phyloP scores from a whole-genome alignment of 129 eudicot species.

The Tagetes erecta region DNA sequence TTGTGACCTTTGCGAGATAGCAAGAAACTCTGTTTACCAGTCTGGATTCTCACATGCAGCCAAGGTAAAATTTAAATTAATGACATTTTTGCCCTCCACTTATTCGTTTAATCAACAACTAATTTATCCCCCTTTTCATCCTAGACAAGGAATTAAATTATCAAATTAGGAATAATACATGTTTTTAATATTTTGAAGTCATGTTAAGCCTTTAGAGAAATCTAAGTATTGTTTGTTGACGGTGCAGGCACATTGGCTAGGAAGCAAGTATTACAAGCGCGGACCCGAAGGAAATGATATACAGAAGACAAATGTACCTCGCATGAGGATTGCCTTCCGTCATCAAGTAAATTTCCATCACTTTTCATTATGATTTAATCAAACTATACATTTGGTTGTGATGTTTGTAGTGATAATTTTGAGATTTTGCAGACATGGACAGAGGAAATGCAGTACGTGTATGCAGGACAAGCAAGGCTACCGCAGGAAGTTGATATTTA shows the following conservation, averaged over 20 bases:
- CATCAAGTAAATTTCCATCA: slow-evolving; percentile 57
- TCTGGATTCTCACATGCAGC: slow-evolving; percentile 91
- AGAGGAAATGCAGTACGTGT: slow-evolving; percentile 89
- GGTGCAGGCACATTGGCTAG: slow-evolving; percentile 84
- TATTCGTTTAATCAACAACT: neutral
- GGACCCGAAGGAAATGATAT: slow-evolving; percentile 92
- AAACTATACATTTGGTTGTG: neutral
- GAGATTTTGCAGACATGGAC: slow-evolving; percentile 74
- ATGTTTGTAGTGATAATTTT: neutral
- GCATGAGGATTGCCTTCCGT: slow-evolving; percentile 70
- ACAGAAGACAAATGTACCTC: slow-evolving; percentile 89
- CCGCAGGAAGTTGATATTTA: slow-evolving; percentile 73
- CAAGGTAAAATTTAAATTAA: slow-evolving; percentile 49
- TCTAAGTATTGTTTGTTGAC: neutral
- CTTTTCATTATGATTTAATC: neutral
- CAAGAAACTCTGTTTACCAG: slow-evolving; percentile 92
- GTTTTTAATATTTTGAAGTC: neutral
- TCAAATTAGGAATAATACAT: neutral
- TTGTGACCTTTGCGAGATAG: slow-evolving; percentile 95
- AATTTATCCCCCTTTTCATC: neutral
- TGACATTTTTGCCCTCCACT: neutral
- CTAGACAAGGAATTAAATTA: neutral
- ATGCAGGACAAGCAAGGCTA: slow-evolving; percentile 61
- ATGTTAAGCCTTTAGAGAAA: neutral
- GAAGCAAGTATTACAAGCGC: slow-evolving; percentile 60